A percentile compares a stretch with the other conserved stretches of the same genome.
phyloP scores from a whole-genome alignment of 2,329 filamentous ascomycete genomes.

The Epichloe coenophiala region DNA sequence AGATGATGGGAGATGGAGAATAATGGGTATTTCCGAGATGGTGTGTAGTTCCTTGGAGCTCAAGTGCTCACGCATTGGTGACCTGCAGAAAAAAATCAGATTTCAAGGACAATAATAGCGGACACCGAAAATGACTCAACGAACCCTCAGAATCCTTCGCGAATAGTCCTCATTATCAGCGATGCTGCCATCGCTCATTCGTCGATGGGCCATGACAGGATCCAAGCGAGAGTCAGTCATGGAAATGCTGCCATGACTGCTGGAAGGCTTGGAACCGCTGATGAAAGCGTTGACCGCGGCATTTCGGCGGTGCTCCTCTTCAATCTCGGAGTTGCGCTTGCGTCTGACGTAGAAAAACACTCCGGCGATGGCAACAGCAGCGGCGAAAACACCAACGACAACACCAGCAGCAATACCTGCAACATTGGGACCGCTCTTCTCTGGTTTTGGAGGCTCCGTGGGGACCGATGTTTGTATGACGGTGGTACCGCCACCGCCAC shows the following conservation, averaged over 20 bases:
- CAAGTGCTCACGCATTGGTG: constrained; percentile 39
- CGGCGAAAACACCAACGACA: constrained; percentile 65
- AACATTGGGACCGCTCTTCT: constrained; percentile 44
- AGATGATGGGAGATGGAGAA: constrained; percentile 17
- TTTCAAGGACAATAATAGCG: neutral
- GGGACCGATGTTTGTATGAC: constrained; percentile 9
- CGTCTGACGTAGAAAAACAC: constrained; percentile 63
- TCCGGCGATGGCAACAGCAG: constrained; percentile 53
- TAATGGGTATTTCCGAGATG: constrained; percentile 9
- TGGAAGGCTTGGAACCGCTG: constrained; percentile 46
- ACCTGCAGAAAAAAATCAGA: constrained; percentile 25
- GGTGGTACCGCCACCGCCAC: constrained; percentile 6
- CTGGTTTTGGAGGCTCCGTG: constrained; percentile 8
- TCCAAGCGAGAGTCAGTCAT: constrained; percentile 78
- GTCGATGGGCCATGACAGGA: constrained; percentile 67
- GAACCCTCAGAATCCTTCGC: constrained; percentile 83
- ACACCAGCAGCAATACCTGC: constrained; percentile 78
- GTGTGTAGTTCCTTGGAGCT: neutral
- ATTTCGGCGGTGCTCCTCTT: constrained; percentile 74
- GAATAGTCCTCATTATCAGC: constrained; percentile 97
- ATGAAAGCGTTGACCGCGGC: constrained; percentile 68
- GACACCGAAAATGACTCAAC: constrained; percentile 14
- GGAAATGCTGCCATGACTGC: constrained; percentile 51
- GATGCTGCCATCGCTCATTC: constrained; percentile 89
- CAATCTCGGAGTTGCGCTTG: constrained; percentile 61